Evolutionary conservation across 2,329 filamentous ascomycete genomes (phyloP), one percentile per base, ranked within the genome.

Genomic region (Monilinia aucupariae): DNA sequence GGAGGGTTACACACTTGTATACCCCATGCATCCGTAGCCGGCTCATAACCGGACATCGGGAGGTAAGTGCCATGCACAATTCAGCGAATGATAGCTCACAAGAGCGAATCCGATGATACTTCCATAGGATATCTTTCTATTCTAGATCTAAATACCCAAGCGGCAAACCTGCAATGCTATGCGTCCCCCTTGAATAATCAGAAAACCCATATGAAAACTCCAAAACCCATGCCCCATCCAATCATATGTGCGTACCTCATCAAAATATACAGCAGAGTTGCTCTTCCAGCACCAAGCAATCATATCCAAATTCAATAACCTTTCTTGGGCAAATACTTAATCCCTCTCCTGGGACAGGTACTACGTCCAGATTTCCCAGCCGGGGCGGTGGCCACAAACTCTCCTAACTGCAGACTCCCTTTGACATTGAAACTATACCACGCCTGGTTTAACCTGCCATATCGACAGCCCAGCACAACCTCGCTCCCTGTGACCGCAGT

Each of bases 381-480:
- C 5, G 66, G 66, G 43, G 25, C 55, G 1, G 65, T 66, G 25
- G 64, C 49, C 32, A 68, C 66, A 51, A 68, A 68, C 27, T 64
- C 59, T 22, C 66, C 66, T 5, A 59, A 61, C 39, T 68, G 66
- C 37, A 68, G 34, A 54, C 66, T 68, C 5, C 66, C 65, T 61
- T 65, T 64, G 1, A 67, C 59, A 52, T 67, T 67, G 27, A 67
- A 67, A 22, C 61, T 63, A 62, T 82, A 82, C 79, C 80, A 80
- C 9, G 77, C 78, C 74, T 82, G 78, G 64, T 81, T 79, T 39
- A 82, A 71, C 20, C 75, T 72, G 22, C 78, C 76, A 27, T 75
- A 73, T 12, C 72, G 68, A 69, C 80, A 82, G 54, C 77, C 75
- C 55, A 82, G 70, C 56, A 79, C 76, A 4, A 80, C 79, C 20